Base-by-base conservation (phyloP, 2,329 filamentous ascomycete species). In the Tolypocladium album region DNA sequence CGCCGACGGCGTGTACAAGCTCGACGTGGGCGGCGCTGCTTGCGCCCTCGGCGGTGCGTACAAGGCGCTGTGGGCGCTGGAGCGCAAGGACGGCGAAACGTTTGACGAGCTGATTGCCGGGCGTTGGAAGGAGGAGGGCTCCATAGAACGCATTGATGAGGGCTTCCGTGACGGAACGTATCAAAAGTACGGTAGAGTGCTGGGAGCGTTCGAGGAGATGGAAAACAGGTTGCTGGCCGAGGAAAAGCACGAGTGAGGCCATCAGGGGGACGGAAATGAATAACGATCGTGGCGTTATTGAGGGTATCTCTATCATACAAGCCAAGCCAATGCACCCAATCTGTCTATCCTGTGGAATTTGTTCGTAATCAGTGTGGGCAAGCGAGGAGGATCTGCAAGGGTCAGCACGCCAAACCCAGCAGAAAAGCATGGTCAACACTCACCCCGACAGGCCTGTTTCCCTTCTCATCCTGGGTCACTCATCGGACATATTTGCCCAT, bases 31-130 rank as follows among this genome's bases (percentile, higher is more conserved):
- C 34, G 92, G 92, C 34, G 97, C 96, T 75, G 93, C 94, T 3
- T 99, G 94, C 75, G 94, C 93, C 13, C 76, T 97, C 17, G 94
- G 94, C 17, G 91, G 91, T 8, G 93, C 93, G 34, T 97, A 97
- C 76, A 97, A 97, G 77, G 93, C 94, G 17, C 87, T 96, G 0
- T 99, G 94, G 94, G 92, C 89, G 1, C 79, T 91, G 59, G 91
- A 94, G 78, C 78, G 89, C 56, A 73, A 74, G 31, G 72, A 76
- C 2, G 80, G 78, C 22, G 87, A 96, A 81, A 90, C 82, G 4
- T 97, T 97, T 75, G 94, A 97, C 71, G 88, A 93, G 62, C 79
- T 96, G 64, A 88, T 99, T 63, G 90, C 88, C 9, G 78, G 79
- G 69, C 80, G 94, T 63, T 99, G 94, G 94, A 85, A 84, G 62